Conservation (phyloP, 176 grass and related monocot genomes). For the Ensete glaucum region DNA sequence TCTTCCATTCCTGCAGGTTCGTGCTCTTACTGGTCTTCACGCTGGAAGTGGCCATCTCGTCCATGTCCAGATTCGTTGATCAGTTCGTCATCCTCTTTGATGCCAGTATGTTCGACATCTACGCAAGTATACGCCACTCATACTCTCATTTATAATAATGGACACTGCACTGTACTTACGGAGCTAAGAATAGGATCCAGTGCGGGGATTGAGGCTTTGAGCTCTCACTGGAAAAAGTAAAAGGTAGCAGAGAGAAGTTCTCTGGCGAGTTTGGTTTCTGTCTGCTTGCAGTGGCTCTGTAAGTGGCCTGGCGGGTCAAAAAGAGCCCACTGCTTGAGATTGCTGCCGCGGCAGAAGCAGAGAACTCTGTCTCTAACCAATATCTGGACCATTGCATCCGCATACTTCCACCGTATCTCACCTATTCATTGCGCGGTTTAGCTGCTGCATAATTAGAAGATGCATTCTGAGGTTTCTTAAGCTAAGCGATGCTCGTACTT, state of each 20-base stretch:
- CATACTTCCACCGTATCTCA: too few relatives aligned
- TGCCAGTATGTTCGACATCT: conserved; percentile 50
- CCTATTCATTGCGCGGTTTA: too few relatives aligned
- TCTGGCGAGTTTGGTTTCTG: background rate
- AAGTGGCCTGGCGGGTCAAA: background rate
- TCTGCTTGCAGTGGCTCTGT: conserved; percentile 13
- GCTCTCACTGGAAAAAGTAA: too few relatives aligned
- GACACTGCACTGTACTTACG: too few relatives aligned
- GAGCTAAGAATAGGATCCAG: too few relatives aligned
- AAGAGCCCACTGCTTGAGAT: background rate
- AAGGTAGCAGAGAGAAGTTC: background rate
- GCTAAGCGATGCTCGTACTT: too few relatives aligned
- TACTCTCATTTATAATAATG: too few relatives aligned
- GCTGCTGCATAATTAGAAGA: too few relatives aligned
- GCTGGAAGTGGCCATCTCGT: conserved; percentile 76
- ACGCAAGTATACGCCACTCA: too few relatives aligned
- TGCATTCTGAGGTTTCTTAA: too few relatives aligned
- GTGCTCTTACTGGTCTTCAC: conserved; percentile 89
- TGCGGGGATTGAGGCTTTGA: too few relatives aligned
- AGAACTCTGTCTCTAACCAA: background rate
- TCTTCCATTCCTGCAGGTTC: conserved; percentile 31
- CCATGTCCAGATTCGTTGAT: conserved; percentile 89
- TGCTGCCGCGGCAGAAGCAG: background rate
- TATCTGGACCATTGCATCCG: too few relatives aligned
- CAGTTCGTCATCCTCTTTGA: conserved; percentile 91